Base-by-base conservation (phyloP, 768 basidiomycete species). In the Lentinula raphanica region DNA sequence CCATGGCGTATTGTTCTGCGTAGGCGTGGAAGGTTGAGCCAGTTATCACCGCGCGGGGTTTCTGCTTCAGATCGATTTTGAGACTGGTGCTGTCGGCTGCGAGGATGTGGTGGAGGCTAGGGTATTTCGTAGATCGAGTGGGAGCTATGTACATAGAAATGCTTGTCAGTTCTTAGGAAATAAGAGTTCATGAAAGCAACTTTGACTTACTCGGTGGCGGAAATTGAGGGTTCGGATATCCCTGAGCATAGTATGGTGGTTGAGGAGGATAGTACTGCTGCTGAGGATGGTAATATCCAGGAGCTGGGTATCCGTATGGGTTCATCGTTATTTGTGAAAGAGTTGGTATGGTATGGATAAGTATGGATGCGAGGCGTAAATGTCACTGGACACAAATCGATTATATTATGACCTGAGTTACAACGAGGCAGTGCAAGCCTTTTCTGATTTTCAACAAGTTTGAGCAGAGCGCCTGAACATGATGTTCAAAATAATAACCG, bases 61-160 rank as follows among this genome's bases (percentile, higher is more conserved):
- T 65, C 48, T 74, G 74, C 54, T 73, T 74, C 23, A 84, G 61
- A 59, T 86, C 80, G 62, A 79, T 83, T 17, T 75, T 76, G 8
- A 84, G 63, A 9, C 74, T 66, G 0, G 83, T 81, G 28, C 73
- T 74, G 60, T 83, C 82, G 7, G 72, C 70, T 17, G 81, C 84
- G 13, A 87, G 76, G 23, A 74, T 72, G 2, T 82, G 80, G 64
- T 85, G 78, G 19, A 86, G 67, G 35, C 67, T 71, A n/a, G 83
- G 78, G 65, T 79, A 77, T 68, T 78, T 79, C 1, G 62, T 46
- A 3, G 79, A 71, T 51, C 64, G 62, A 13, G 6, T 49, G 11
- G 58, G 39, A 21, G 39, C 44, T 59, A n/a, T n/a, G n/a, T n/a
- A n/a, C n/a, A n/a, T n/a, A n/a, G n/a, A n/a, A n/a, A n/a, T n/a